A percentile compares a stretch with the other conserved stretches of the same genome.
These are phyloP conservation scores for Multifurca ochricompacta DNA, from an alignment of 768 basidiomycete species.

Conservation along the genomic window DNA sequence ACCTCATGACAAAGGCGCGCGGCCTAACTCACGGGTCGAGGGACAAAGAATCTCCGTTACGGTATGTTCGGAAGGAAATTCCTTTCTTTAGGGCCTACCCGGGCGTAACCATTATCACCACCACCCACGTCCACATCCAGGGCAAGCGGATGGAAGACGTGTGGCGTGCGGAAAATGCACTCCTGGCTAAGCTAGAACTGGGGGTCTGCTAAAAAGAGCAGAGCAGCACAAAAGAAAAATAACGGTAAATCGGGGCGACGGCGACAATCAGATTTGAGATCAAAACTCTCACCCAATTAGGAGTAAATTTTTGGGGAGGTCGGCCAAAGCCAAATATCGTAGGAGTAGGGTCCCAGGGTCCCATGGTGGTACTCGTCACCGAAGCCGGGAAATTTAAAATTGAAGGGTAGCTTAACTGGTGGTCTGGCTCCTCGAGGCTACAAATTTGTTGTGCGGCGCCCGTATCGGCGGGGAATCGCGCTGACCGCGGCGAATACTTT, in stretches of 20 bases:
- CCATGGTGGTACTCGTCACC: neutral
- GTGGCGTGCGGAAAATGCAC: neutral
- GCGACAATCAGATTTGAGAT: no score
- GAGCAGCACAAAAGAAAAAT: neutral
- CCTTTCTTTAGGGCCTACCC: neutral
- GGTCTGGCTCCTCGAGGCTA: slow-evolving; percentile 8
- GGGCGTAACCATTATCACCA: neutral
- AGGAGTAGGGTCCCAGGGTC: no score
- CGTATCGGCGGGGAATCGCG: slow-evolving; percentile 1
- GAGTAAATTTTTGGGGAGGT: no score
- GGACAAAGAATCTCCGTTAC: neutral
- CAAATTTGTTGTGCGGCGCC: neutral
- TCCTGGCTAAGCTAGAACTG: neutral
- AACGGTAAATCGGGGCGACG: neutral
- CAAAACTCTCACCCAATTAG: no score
- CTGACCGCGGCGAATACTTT: neutral
- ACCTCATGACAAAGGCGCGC: neutral
- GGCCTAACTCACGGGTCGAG: no score
- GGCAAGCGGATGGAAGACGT: neutral
- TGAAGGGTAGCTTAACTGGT: slow-evolving; percentile 2
- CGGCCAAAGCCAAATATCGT: no score
- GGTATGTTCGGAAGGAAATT: neutral
- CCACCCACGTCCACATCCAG: neutral
- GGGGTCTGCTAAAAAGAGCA: neutral
- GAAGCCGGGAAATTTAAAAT: slow-evolving; percentile 6